Base-by-base conservation (phyloP, 164 flowering plant species). In the Santalum album region DNA sequence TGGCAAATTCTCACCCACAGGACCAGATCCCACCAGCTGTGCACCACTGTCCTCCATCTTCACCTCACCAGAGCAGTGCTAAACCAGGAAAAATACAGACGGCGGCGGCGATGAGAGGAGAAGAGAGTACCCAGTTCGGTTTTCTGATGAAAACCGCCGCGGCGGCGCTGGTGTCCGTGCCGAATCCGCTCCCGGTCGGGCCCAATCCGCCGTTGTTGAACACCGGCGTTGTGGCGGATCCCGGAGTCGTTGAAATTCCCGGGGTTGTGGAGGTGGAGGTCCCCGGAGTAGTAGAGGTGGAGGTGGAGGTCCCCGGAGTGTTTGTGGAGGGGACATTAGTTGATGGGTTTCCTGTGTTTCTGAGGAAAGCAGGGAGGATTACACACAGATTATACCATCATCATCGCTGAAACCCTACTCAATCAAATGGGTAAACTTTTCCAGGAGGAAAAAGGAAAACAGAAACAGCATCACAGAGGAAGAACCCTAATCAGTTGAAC, bases 101-200 rank as follows among this genome's bases (percentile, higher is more conserved):
- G 58, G 73, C 26, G 51, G 49, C 62, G 70, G 73, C 19, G 66
- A 62, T 65, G 58, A 58, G 25, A 64, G 53, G 26, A 73, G 74
- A 59, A 61, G 11, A 43, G n/a, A n/a, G n/a, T n/a, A n/a, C n/a
- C 71, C 71, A 10, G 72, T 19, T 1, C 76, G 78, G 12, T 69
- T 21, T 26, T 1, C 27, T 44, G 38, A 15, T 12, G 24, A 12
- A 19, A 12, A 53, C 22, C 14, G 20, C 21, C 26, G 54, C 43
- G 27, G 12, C 54, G 10, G 20, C 58, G 14, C 40, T 46, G 27
- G 43, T 1, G 45, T 51, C 54, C 3, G 18, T 27, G 25, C 25
- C 17, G n/a, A 16, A 27, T 34, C 49, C 45, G 36, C 25, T 51
- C 11, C 60, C 65, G 6, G 49, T 23, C 1, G 70, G 70, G 7